Percentiles rank a stretch among this genome's conserved stretches.
Conservation (phyloP, 371 early-diverging fungal genomes). For the Mucor irregularis region DNA sequence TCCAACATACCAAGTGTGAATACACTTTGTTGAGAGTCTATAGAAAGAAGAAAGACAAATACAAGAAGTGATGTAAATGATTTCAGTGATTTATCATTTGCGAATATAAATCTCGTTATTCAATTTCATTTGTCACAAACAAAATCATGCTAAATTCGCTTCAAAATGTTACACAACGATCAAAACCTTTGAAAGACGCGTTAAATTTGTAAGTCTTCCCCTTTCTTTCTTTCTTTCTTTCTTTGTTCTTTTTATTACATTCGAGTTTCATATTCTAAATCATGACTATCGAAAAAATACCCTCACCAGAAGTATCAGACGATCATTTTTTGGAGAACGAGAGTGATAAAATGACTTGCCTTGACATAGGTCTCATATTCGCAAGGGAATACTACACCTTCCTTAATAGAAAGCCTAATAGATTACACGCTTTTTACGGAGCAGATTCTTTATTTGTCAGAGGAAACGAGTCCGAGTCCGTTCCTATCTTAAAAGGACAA, state of each 20-base stretch:
- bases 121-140: too few relatives aligned
- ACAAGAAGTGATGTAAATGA: too few relatives aligned
- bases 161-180: not conserved
- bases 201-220: not conserved
- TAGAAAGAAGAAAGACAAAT: too few relatives aligned
- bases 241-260: not conserved
- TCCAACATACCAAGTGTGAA: too few relatives aligned
- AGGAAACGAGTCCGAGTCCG: constrained; percentile 79
- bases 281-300: not conserved
- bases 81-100: too few relatives aligned
- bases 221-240: not conserved
- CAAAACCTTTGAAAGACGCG: not conserved
- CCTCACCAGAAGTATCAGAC: not conserved
- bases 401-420: constrained; percentile 81
- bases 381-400: constrained; percentile 95
- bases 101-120: too few relatives aligned
- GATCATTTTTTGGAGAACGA: not conserved
- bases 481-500: constrained; percentile 30
- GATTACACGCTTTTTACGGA: constrained; percentile 88
- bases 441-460: constrained; percentile 77
- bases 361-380: constrained; percentile 92
- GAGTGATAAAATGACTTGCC: constrained; percentile 23
- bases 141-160: too few relatives aligned
- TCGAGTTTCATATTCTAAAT: too few relatives aligned
- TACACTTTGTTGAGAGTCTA: too few relatives aligned